Evolutionary conservation across 345 rosid species (phyloP), one percentile per base, ranked within the genome.

Genomic region (Aquilaria malaccensis): DNA sequence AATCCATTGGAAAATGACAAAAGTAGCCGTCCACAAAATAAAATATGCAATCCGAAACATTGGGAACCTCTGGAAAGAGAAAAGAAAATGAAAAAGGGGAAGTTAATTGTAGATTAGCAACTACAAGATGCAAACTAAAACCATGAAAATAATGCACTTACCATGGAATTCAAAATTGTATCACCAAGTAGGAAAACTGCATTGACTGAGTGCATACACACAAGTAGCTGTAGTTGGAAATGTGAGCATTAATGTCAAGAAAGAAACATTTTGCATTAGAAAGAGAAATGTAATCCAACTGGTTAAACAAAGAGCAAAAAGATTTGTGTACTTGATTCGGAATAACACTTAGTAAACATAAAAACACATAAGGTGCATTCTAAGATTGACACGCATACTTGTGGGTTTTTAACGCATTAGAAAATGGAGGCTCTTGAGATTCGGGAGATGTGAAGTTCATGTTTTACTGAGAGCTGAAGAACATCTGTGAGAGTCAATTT

Each of bases 1-100:
- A 74, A 85, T 83, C 99, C 96, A 94, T n/a, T 90, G 99, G 74
- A 81, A 85, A 63, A 86, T 7, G 45, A 90, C 99, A 63, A 79
- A 90, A 31, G 72, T 56, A 11, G 71, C 62, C 0, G 97, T 94
- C 96, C 95, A 90, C 13, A 85, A 57, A 57, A 80, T 62, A 64
- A 90, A 91, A 69, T 94, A 94, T 9, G 83, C 79, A 47, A 94
- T 67, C 55, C 97, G 90, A 57, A 86, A 94, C 70, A 85, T 48
- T 1, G 99, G 96, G 71, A 94, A 94, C 53, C 82, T 77, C 96
- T 94, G 91, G 29, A 81, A 67, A 4, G 43, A 37, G 43, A 37
- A 37, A 37, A 37, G 5, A 5, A 37, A 37, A 9, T 4, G 22
- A 0, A 37, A 37, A 3, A 4, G 65, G 15, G 62, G 33, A 67